phyloP scores from a whole-genome alignment of 192 early-diverging fungal species.

The Paraglomus occultum region DNA sequence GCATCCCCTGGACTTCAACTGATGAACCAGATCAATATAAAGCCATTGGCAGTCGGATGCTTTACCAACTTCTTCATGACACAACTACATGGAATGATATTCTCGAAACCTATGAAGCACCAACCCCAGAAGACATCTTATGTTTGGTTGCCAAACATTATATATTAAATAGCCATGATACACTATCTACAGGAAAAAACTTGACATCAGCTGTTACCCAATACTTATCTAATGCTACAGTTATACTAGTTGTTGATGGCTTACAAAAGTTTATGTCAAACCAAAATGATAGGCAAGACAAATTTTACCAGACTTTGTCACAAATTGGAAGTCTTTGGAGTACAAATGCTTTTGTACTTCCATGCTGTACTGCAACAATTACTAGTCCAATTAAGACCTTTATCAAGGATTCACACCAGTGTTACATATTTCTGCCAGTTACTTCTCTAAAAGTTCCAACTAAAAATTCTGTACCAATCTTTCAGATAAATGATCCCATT shows the following conservation, averaged over 20 bases:
- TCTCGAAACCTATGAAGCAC: conserved; percentile 26
- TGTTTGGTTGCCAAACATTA: conserved; percentile 6
- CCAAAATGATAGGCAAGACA: conserved; percentile 26
- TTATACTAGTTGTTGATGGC: conserved; percentile 37
- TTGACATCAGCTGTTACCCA: no score
- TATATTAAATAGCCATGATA: not conserved
- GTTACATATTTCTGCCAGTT: conserved; percentile 31
- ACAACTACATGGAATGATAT: conserved; percentile 22
- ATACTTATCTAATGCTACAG: conserved; percentile 27
- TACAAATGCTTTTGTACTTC: conserved; percentile 25
- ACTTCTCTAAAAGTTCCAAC: conserved; percentile 34
- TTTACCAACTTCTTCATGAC: conserved; percentile 32
- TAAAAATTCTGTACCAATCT: conserved; percentile 6
- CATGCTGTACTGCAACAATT: conserved; percentile 33
- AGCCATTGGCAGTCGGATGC: conserved; percentile 35
- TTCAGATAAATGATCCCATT: conserved; percentile 31
- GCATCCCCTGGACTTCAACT: conserved; percentile 3
- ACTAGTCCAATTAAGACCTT: conserved; percentile 27
- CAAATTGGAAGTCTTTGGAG: conserved; percentile 32
- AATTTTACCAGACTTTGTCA: conserved; percentile 33
- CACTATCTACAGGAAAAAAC: conserved; percentile 19
- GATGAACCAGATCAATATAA: conserved; percentile 16
- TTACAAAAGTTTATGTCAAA: conserved; percentile 30
- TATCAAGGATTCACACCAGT: conserved; percentile 27
- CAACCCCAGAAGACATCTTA: conserved; percentile 16